Base-by-base conservation (phyloP, 2,329 filamentous ascomycete genomes). In the Pleoardoris graminearum region DNA sequence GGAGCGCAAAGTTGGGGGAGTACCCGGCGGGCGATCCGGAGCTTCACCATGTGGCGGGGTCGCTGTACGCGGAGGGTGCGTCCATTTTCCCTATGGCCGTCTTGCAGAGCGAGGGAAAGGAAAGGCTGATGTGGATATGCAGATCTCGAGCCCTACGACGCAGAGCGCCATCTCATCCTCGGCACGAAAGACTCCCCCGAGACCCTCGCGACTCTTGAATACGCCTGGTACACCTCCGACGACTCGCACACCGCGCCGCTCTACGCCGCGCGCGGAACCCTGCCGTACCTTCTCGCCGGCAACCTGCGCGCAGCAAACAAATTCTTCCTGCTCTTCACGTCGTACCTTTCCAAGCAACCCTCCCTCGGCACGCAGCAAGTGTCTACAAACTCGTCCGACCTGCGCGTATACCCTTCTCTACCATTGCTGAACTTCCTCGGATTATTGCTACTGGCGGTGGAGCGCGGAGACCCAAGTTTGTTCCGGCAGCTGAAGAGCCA, bases 391-490 rank as follows among this genome's bases (percentile, higher is more conserved):
- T 85, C 79, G 58, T 85, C 86, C 49, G 91, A 96, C 57, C 76
- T 89, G 38, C 87, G 88, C 58, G 83, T 97, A 54, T 97, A 95
- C 74, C 92, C 93, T 0, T 90, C 89, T 53, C 78, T 99, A 58
- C 94, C 94, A n/a, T 82, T 99, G 49, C 82, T 99, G 66, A 99
- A 99, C 77, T 97, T 97, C 76, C 81, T 97, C 52, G 90, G 87
- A 25, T 78, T 99, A 60, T 77, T 99, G 44, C 77, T 97, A 46
- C 80, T 97, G 47, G 88, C 90, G 16, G 83, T 96, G 29, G 91
- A 96, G 75, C 85, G 91, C 60, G 90, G 89, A 21, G 80, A 79
- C n/a, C 75, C 82, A 16, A 90, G 95, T 64, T 77, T 95, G 43
- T 99, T 89, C 78, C 86, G 86, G 67, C 88, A 92, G 72, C 78